Base-by-base conservation (phyloP, 768 basidiomycete species). In the Cystofilobasidium bisporidii region DNA sequence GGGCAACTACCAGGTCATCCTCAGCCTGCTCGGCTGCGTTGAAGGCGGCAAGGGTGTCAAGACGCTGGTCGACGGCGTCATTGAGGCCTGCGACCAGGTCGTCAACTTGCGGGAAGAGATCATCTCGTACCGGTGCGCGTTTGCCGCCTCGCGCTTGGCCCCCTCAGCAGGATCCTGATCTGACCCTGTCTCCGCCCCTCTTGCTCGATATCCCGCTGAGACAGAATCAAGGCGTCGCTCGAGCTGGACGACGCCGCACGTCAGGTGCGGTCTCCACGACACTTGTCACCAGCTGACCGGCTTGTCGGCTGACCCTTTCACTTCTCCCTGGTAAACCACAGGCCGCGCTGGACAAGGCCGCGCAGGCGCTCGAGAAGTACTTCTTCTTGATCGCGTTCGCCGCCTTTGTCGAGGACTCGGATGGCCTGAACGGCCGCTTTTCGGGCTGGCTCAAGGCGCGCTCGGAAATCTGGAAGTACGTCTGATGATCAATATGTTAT, bases 381-480 rank as follows among this genome's bases (percentile, higher is more conserved):
- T 96, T 94, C 79, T 97, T 97, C 78, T 84, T 92, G 72, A 88
- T 98, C 68, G 88, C 87, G 0, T 99, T 97, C 73, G 88, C 92
- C 2, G 89, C 86, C 69, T 99, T 88, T 72, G 85, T 94, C 8
- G 83, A 85, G 62, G 81, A 82, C 71, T 50, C 73, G 71, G 77
- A 66, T 2, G 81, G 63, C 83, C 87, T 74, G 76, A 79, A 48
- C 0, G 83, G 85, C 70, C 85, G 82, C 15, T 97, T 98, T 76
- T 86, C 86, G 0, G 80, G 83, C n/a, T 97, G 92, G 92, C 78
- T 96, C 40, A 86, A 86, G 82, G 88, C 87, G 38, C 82, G 94
- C 50, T 85, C 88, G 2, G 96, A 98, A 75, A 90, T 99, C 22
- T 90, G 87, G 85, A 96, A 89, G 91, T 91, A 74, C 76, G 88